phyloP scores from a whole-genome alignment of 352 stramenopile species.

The Pythium scleroteichum region DNA sequence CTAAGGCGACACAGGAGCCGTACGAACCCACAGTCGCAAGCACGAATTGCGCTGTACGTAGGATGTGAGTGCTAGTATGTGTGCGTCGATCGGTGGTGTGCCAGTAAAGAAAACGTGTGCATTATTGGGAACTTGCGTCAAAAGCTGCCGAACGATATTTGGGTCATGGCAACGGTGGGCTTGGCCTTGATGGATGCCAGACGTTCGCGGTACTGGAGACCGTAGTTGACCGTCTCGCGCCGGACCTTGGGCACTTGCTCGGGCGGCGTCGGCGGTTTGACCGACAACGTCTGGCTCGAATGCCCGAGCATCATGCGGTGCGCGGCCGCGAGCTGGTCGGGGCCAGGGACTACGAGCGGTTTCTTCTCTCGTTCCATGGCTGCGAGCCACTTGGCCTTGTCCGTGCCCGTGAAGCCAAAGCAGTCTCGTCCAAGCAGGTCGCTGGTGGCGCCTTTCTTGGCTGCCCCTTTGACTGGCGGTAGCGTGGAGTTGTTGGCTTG shows the following conservation, averaged over 20 bases:
- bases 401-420: constrained; percentile 77
- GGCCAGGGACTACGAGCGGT: constrained; percentile 53
- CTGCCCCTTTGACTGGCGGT: constrained; percentile 54
- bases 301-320: constrained; percentile 84
- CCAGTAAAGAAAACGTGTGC: background rate
- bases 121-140: background rate
- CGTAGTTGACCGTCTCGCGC: constrained; percentile 67
- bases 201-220: constrained; percentile 76
- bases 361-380: constrained; percentile 54
- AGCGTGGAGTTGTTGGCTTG: constrained; percentile 29
- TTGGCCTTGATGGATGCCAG: constrained; percentile 77
- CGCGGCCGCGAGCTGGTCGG: constrained; percentile 74
- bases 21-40: too few relatives aligned
- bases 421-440: constrained; percentile 63
- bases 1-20: background rate
- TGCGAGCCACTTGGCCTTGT: constrained; percentile 65
- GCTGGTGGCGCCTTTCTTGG: constrained; percentile 42
- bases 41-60: background rate
- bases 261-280: constrained; percentile 72
- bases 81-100: too few relatives aligned
- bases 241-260: constrained; percentile 43
- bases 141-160: constrained; percentile 77
- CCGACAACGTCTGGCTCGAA: constrained; percentile 77
- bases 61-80: too few relatives aligned
- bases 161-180: constrained; percentile 69